Evolutionary conservation across 768 basidiomycete genomes (phyloP).

Genomic region (Tricholoma bakamatsutake): DNA sequence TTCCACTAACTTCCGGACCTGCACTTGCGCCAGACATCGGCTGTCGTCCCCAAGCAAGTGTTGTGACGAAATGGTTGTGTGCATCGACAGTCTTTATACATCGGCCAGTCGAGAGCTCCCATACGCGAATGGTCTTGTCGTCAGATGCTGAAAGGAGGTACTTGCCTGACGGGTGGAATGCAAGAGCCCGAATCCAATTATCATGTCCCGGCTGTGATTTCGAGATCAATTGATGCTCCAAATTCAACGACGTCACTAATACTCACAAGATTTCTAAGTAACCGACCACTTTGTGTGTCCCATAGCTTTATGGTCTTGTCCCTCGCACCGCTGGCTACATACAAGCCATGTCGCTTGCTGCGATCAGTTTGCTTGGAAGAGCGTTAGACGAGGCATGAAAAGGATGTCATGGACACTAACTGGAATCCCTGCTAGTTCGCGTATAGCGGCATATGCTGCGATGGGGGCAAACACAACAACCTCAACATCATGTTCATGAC

Average conservation of each 20-base stretch:
- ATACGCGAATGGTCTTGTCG: constrained; percentile 86
- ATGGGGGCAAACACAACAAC: constrained; percentile 76
- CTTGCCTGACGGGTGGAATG: constrained; percentile 89
- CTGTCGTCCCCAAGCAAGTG: constrained; percentile 75
- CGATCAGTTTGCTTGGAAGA: constrained; percentile 42
- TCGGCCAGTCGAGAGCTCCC: constrained; percentile 83
- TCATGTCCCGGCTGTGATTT: constrained; percentile 63
- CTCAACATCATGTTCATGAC: constrained; percentile 86
- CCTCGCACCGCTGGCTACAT: constrained; percentile 76
- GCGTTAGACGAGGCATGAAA: background rate
- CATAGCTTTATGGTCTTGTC: constrained; percentile 92
- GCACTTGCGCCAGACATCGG: constrained; percentile 34
- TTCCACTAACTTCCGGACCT: constrained; percentile 29
- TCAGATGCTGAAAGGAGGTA: constrained; percentile 88
- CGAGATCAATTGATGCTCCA: constrained; percentile 5
- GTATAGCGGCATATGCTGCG: constrained; percentile 66
- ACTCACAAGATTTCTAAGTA: constrained; percentile 68
- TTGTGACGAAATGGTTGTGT: constrained; percentile 78
- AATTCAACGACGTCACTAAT: background rate
- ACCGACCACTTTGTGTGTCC: constrained; percentile 81
- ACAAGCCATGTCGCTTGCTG: constrained; percentile 46
- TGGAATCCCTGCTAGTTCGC: constrained; percentile 69
- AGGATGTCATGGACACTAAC: constrained; percentile 32
- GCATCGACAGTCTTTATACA: constrained; percentile 86
- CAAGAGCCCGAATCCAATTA: constrained; percentile 85